Evolutionary conservation across 768 basidiomycete species (phyloP).

Genomic region (Calvatia gigantea): DNA sequence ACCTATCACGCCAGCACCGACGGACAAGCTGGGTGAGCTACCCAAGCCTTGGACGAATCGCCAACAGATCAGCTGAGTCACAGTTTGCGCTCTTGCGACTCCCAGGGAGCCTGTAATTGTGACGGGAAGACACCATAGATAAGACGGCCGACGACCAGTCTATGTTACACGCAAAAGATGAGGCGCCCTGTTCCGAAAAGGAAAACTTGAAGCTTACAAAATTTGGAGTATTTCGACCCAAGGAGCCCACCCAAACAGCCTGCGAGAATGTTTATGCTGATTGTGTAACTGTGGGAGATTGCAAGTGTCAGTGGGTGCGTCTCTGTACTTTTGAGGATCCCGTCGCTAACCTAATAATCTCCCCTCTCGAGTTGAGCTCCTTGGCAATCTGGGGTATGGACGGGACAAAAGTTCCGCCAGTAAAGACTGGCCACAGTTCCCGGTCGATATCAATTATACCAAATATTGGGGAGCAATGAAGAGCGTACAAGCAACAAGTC

Average conservation of each 20-base stretch:
- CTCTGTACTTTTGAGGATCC: not conserved
- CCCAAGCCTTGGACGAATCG: conserved; percentile 69
- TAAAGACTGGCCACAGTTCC: too few relatives aligned
- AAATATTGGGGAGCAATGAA: too few relatives aligned
- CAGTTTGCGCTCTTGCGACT: conserved; percentile 42
- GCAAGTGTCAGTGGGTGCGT: too few relatives aligned
- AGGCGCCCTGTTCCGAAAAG: not conserved
- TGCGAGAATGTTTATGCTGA: conserved; percentile 31
- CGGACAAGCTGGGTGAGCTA: conserved; percentile 48
- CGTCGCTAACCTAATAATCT: conserved; percentile 50
- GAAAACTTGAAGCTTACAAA: conserved; percentile 27
- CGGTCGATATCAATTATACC: too few relatives aligned
- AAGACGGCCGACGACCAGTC: conserved; percentile 66
- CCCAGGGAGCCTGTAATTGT: conserved; percentile 60
- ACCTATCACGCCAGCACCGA: conserved; percentile 59
- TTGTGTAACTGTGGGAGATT: conserved; percentile 27
- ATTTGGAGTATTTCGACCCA: conserved; percentile 34
- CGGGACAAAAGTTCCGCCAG: conserved; percentile 66
- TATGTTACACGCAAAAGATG: conserved; percentile 22
- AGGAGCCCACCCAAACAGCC: conserved; percentile 28
- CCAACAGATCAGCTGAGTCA: conserved; percentile 52
- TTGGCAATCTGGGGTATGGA: conserved; percentile 69
- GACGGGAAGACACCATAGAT: conserved; percentile 57
- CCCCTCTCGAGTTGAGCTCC: conserved; percentile 55
- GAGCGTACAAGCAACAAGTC: conserved; percentile 55